These are phyloP conservation scores for Cladophialophora immunda DNA, from an alignment of 2,329 filamentous ascomycete genomes.

Conservation along the genomic window DNA sequence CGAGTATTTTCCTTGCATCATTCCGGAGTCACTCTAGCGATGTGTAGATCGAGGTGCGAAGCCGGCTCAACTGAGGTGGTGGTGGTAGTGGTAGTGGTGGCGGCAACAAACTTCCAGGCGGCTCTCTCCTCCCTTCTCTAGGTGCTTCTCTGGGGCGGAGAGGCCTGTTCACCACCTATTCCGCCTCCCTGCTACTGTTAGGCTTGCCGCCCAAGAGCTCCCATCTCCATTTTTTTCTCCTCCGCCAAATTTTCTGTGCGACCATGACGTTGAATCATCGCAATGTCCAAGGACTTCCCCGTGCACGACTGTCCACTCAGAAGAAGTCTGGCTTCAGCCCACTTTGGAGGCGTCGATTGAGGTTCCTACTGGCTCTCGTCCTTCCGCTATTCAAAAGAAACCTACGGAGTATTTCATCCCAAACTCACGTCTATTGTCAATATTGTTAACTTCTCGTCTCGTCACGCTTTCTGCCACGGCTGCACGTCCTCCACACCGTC, in stretches of 20 bases:
- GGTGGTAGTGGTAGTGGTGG: background rate
- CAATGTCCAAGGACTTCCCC: background rate
- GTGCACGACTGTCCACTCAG: background rate
- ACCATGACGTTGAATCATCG: constrained; percentile 19
- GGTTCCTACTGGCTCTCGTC: background rate
- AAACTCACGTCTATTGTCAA: background rate
- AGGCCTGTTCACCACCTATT: background rate
- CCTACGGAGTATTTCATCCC: background rate
- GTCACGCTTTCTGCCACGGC: background rate
- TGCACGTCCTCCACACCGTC: constrained; percentile 12
- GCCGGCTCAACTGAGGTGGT: background rate
- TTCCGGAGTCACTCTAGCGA: background rate
- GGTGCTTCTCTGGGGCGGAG: background rate
- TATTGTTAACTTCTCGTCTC: background rate
- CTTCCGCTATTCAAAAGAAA: background rate
- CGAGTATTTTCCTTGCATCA: background rate
- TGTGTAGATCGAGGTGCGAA: background rate
- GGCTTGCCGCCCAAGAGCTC: constrained; percentile 5
- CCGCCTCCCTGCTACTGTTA: background rate
- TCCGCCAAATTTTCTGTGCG: constrained; percentile 15
- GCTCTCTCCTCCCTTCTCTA: constrained; percentile 3
- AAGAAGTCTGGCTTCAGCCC: background rate
- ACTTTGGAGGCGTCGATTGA: background rate
- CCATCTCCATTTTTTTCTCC: constrained; percentile 16
- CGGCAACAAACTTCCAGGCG: constrained; percentile 3